Evolutionary conservation across 345 rosid species (phyloP), one percentile per base, ranked within the genome.

Genomic region (Corymbia maculata): DNA sequence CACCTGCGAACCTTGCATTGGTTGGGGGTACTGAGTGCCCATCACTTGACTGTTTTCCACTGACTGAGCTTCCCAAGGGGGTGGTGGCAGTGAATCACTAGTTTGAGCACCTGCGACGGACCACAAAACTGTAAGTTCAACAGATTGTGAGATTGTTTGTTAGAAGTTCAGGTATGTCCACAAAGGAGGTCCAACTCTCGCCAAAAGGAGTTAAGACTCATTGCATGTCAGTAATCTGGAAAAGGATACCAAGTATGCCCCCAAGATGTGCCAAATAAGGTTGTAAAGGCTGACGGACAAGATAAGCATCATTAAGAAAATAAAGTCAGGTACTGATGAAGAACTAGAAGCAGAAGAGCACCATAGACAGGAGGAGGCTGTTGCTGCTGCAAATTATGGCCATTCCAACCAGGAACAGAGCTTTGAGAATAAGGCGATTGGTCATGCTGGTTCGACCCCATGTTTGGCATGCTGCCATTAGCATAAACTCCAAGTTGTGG

Each of bases 31-130:
- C 53, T 93, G 99, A 88, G 93, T 26, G 87, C 92, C 96, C 36
- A 93, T 90, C 79, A 90, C 91, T 26, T 93, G 94, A 90, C 94
- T 85, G 80, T 89, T 88, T 88, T 96, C 98, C 70, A 92, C 94
- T 86, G 94, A 91, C 90, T 94, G 98, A 91, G 97, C 95, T 92
- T 97, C 99, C 99, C 99, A 97, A 4, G 99, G 99, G 36, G 99
- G 99, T 22, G 96, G 98, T 79, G 99, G 99, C 51, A 97, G 93
- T 50, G 97, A 92, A 86, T 91, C 91, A 89, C 90, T 86, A 86
- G 91, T 91, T 87, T 91, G 94, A 79, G 94, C 92, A 93, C 97
- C 99, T 96, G 93, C 75, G 85, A 91, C 90, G 61, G 79, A 92
- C 92, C 49, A 89, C 36, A 75, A 92, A 85, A 47, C 45, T 57